phyloP scores from a whole-genome alignment of 2,329 filamentous ascomycete species.

The Chaetothyriales sp. region DNA sequence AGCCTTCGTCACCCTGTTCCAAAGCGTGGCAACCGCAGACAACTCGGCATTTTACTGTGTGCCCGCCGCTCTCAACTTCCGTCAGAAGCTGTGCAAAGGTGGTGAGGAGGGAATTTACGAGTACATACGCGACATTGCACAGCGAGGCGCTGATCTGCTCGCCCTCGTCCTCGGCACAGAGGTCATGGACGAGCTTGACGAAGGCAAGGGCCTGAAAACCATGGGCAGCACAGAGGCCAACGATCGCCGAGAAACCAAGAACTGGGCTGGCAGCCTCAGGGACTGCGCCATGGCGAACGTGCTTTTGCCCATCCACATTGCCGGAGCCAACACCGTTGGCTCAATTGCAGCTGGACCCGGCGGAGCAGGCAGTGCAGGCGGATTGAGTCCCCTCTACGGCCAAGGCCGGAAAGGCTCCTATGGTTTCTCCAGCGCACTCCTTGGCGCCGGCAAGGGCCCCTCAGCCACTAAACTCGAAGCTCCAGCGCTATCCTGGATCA shows the following conservation, averaged over 20 bases:
- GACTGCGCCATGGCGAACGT: slow-evolving; percentile 62
- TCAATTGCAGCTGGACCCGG: slow-evolving; percentile 17
- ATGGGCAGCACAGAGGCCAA: slow-evolving; percentile 18
- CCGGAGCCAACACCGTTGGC: slow-evolving; percentile 18
- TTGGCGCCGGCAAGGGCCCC: slow-evolving; percentile 6
- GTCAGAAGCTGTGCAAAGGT: slow-evolving; percentile 54
- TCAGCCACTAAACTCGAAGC: not conserved
- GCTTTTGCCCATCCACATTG: slow-evolving; percentile 48
- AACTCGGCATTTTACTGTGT: slow-evolving; percentile 59
- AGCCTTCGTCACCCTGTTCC: slow-evolving; percentile 56
- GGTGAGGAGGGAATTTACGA: slow-evolving; percentile 57
- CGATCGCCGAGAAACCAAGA: slow-evolving; percentile 22
- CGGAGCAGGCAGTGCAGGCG: slow-evolving; percentile 17
- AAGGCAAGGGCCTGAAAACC: slow-evolving; percentile 17
- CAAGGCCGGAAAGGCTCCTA: slow-evolving; percentile 12
- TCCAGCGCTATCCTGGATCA: not conserved
- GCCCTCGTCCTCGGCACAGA: slow-evolving; percentile 55
- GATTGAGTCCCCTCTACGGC: slow-evolving; percentile 11
- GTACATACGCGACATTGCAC: slow-evolving; percentile 52
- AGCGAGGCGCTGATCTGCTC: slow-evolving; percentile 46
- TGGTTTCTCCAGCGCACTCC: slow-evolving; percentile 10
- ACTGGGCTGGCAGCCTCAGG: slow-evolving; percentile 34
- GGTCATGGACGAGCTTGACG: slow-evolving; percentile 45
- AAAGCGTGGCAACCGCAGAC: slow-evolving; percentile 65
- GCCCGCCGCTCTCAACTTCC: slow-evolving; percentile 57